Percentiles rank a stretch among this genome's conserved stretches.
phyloP scores from a whole-genome alignment of 805 yeast species.

The Metschnikowia arizonensis region DNA sequence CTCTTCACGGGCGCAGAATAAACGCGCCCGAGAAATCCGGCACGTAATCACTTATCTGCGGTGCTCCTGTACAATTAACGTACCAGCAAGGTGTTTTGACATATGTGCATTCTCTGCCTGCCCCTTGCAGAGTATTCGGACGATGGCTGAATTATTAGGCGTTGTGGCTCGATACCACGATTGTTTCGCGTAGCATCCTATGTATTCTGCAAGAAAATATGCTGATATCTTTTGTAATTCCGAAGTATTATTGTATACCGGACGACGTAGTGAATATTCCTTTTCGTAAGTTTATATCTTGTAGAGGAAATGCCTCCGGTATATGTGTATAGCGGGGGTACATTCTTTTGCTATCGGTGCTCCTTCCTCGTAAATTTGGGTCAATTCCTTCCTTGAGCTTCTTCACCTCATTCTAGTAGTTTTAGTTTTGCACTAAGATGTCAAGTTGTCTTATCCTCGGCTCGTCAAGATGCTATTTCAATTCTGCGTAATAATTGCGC shows the following conservation, averaged over 20 bases:
- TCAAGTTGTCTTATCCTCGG: constrained; percentile 18
- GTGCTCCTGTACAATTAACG: background rate
- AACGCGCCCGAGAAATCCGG: background rate
- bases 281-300: background rate
- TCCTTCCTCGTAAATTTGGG: constrained; percentile 5
- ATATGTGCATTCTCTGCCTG: background rate
- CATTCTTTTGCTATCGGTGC: no score
- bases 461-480: constrained; percentile 8
- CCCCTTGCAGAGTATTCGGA: constrained; percentile 1
- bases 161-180: background rate
- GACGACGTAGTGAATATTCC: no score
- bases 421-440: constrained; percentile 23
- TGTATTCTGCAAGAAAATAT: background rate
- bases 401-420: constrained; percentile 19
- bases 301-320: background rate
- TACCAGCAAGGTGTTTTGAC: constrained; percentile 1
- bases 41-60: background rate
- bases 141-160: background rate
- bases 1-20: background rate
- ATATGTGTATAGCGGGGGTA: no score
- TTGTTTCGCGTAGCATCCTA: background rate
- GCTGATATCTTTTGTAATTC: no score
- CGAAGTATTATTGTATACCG: no score
- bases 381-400: constrained; percentile 11
- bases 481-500: constrained; percentile 5